These are phyloP conservation scores for Lumnitzera littorea DNA, from an alignment of 345 rosid species.

Conservation along the genomic window DNA sequence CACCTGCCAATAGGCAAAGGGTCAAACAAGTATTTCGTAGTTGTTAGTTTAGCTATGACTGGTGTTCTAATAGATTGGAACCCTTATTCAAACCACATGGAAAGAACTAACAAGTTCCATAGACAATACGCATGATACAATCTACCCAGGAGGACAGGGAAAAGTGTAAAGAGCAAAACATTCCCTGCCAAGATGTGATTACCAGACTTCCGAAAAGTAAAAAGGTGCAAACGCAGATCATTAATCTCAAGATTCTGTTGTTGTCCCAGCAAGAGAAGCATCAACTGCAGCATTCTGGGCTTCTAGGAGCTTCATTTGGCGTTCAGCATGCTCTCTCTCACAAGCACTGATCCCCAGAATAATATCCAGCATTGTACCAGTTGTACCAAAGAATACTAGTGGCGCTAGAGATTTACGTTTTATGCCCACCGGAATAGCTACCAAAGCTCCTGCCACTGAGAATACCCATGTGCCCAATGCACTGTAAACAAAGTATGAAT, in stretches of 20 bases:
- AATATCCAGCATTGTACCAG: constrained; percentile 94
- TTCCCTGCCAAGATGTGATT: too few species aligned
- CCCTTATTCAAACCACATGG: too few species aligned
- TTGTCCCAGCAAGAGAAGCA: constrained; percentile 15
- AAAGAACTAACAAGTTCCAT: too few species aligned
- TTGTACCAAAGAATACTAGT: constrained; percentile 92
- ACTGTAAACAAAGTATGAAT: constrained; percentile 26
- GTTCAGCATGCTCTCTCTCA: constrained; percentile 96
- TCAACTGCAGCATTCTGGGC: constrained; percentile 38
- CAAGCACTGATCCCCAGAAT: constrained; percentile 83
- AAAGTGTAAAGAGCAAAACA: too few species aligned
- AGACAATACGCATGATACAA: too few species aligned
- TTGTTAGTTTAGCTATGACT: too few species aligned
- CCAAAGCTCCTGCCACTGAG: constrained; percentile 75
- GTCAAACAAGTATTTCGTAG: too few species aligned
- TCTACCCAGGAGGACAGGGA: too few species aligned
- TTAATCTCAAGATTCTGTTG: constrained; percentile 13
- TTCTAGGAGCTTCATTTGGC: constrained; percentile 74
- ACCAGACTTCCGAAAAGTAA: too few species aligned
- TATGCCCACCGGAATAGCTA: constrained; percentile 90
- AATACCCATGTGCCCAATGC: constrained; percentile 97
- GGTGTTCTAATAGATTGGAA: too few species aligned
- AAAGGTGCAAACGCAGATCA: too few species aligned
- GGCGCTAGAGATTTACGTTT: constrained; percentile 83
- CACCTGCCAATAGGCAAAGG: too few species aligned